Base-by-base conservation (phyloP, 345 rosid genomes). In the Hypericum perforatum region DNA sequence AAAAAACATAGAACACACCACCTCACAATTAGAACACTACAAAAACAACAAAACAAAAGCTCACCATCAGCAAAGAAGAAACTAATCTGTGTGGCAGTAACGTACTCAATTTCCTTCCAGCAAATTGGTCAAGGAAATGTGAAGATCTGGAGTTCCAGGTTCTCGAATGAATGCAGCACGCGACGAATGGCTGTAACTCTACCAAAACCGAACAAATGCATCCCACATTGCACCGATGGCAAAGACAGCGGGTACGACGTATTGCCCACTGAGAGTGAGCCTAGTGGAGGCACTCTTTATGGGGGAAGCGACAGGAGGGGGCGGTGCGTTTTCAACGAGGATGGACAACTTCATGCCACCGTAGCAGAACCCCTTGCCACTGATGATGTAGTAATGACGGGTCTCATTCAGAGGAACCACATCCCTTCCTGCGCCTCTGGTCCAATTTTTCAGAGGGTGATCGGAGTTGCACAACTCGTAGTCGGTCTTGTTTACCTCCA, bases 321-420 rank as follows among this genome's bases (percentile, higher is more conserved):
- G 91, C 58, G 91, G 94, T 0, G 53, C 70, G 61, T 89, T 80
- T 68, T 78, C 81, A 0, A 89, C 97, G 0, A 38, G 66, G 67
- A 89, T 14, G 0, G 78, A 70, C 3, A 94, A 12, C 71, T 89
- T 94, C 84, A 86, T 82, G 60, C 95, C 97, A 0, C 77, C 68
- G 10, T n/a, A 85, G 75, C 99, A 94, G 76, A 82, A 85, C 14
- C 99, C 94, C 52, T 76, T 82, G 63, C 99, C 91, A 12, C 95
- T 89, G 39, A 89, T 62, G 63, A 89, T 65, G 60, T 84, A 94
- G 79, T 74, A 89, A 16, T 67, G 57, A 3, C 83, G 78, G 6
- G 94, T 94, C 46, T 59, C 89, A 8, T 92, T 92, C 57, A 92
- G 81, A 5, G 85, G 94, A 72, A 86, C 94, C 11, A 89, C 77